Conservation (phyloP, 352 stramenopile species). For the Phytophthora cactorum region DNA sequence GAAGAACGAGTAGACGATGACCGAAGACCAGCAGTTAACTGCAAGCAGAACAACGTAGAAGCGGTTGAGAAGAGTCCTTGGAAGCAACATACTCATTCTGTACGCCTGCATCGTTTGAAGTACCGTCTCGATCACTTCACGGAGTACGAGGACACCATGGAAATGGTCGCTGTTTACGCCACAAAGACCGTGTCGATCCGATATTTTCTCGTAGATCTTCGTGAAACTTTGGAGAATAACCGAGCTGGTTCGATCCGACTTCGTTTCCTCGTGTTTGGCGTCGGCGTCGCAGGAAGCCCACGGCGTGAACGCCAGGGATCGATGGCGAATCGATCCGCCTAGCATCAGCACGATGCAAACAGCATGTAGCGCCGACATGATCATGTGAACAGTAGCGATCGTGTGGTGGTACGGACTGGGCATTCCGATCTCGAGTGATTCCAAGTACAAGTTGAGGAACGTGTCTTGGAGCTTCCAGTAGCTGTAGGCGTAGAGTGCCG, state of each 20-base stretch:
- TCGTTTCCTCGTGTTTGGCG: neutral
- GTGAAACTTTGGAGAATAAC: slow-evolving; percentile 14
- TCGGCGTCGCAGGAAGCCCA: slow-evolving; percentile 5
- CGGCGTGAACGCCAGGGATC: slow-evolving; percentile 19
- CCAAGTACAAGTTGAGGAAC: slow-evolving; percentile 20
- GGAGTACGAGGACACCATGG: slow-evolving; percentile 6
- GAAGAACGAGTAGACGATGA: slow-evolving; percentile 25
- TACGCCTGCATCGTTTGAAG: slow-evolving; percentile 37
- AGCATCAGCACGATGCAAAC: slow-evolving; percentile 28
- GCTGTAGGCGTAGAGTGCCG: slow-evolving; percentile 13
- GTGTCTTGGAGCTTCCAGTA: slow-evolving; percentile 20
- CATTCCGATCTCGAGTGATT: slow-evolving; percentile 26
- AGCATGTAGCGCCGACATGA: slow-evolving; percentile 30
- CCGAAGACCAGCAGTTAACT: slow-evolving; percentile 33
- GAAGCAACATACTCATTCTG: slow-evolving; percentile 34
- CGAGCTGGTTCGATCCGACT: slow-evolving; percentile 11
- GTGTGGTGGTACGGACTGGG: slow-evolving; percentile 19
- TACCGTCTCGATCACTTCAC: slow-evolving; percentile 30
- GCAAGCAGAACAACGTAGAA: slow-evolving; percentile 42
- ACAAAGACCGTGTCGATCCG: slow-evolving; percentile 14
- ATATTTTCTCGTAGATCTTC: slow-evolving; percentile 12
- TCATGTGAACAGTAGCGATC: slow-evolving; percentile 25
- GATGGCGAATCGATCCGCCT: slow-evolving; percentile 2
- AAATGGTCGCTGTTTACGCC: slow-evolving; percentile 25
- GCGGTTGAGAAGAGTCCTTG: slow-evolving; percentile 34